Evolutionary conservation across 2,329 filamentous ascomycete species (phyloP), one percentile per base, ranked within the genome.

Genomic region (Talaromyces verruculosus): DNA sequence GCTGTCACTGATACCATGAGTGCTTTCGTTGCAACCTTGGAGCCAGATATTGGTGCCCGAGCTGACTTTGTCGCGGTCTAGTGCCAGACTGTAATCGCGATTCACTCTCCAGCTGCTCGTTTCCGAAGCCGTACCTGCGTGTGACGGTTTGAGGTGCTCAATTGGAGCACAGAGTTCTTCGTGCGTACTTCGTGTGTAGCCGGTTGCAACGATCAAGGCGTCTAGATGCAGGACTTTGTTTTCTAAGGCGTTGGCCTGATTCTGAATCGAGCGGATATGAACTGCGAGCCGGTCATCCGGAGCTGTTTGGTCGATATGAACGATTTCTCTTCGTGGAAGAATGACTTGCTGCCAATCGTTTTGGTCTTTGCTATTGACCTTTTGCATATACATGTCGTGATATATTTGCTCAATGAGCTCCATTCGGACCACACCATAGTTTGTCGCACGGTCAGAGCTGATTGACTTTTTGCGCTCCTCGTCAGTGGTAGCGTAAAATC

Each of bases 371-470:
- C 92, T 83, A 57, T 86, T 83, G 63, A 96, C 85, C 60, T 89
- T 87, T 79, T 98, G 94, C 65, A 92, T 85, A 79, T 98, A 98
- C 80, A 97, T 88, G 65, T 87, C 87, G 78, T 94, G 88, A 78
- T 96, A 98, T 35, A 98, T 86, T 65, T 89, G 87, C 78, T 98
- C 94, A 66, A 98, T 91, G 61, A 98, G 86, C 70, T 92, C 87
- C n/a, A 97, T 85, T 7, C 94, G 89, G 3, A 99, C 94, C 4
- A 98, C 94, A 62, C 92, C 91, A 77, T 98, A 98, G 82, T 98
- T 98, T 67, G 94, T 98, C 35, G 88, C 88, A 67, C 90, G 89
- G 71, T 96, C 91, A 62, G 88, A 88, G 17, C 83, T 80, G 61
- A 97, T 82, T 30, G 83, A 82, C 15, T 81, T 79, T 37, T 84